Percentiles rank a stretch among this genome's conserved stretches.
Evolutionary conservation across 2,329 filamentous ascomycete genomes (phyloP).

Genomic region (Blastomyces parvus): DNA sequence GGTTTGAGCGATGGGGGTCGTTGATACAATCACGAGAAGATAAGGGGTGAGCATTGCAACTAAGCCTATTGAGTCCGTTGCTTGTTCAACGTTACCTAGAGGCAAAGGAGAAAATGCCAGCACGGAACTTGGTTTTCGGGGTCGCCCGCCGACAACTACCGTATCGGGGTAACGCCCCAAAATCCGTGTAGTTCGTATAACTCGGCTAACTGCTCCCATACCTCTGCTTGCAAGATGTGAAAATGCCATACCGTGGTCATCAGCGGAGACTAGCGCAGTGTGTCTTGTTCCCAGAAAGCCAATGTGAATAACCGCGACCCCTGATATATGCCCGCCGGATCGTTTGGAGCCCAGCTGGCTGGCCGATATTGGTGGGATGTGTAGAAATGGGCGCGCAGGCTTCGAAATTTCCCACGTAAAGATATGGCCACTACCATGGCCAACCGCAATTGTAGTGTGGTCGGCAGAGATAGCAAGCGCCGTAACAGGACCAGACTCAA

Average conservation of each 20-base stretch:
- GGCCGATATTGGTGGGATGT: slow-evolving; percentile 68
- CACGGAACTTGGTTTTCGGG: slow-evolving; percentile 85
- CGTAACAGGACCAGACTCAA: slow-evolving; percentile 82
- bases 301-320: slow-evolving; percentile 73
- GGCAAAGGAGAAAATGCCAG: slow-evolving; percentile 84
- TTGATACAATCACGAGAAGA: slow-evolving; percentile 90
- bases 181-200: slow-evolving; percentile 81
- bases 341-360: slow-evolving; percentile 54
- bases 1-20: slow-evolving; percentile 89
- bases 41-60: slow-evolving; percentile 96
- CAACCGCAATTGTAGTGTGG: slow-evolving; percentile 80
- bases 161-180: slow-evolving; percentile 79
- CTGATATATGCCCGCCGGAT: slow-evolving; percentile 72
- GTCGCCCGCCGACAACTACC: slow-evolving; percentile 51
- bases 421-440: slow-evolving; percentile 81
- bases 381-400: slow-evolving; percentile 76
- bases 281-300: slow-evolving; percentile 89
- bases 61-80: slow-evolving; percentile 76
- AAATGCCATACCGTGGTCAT: slow-evolving; percentile 94
- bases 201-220: slow-evolving; percentile 72
- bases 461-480: slow-evolving; percentile 86
- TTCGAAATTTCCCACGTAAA: slow-evolving; percentile 92
- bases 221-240: slow-evolving; percentile 91
- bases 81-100: slow-evolving; percentile 84
- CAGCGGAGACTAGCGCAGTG: slow-evolving; percentile 88